A percentile compares a stretch with the other conserved stretches of the same genome.
phyloP scores from a whole-genome alignment of 768 basidiomycete species.

The Clavaria fumosa region DNA sequence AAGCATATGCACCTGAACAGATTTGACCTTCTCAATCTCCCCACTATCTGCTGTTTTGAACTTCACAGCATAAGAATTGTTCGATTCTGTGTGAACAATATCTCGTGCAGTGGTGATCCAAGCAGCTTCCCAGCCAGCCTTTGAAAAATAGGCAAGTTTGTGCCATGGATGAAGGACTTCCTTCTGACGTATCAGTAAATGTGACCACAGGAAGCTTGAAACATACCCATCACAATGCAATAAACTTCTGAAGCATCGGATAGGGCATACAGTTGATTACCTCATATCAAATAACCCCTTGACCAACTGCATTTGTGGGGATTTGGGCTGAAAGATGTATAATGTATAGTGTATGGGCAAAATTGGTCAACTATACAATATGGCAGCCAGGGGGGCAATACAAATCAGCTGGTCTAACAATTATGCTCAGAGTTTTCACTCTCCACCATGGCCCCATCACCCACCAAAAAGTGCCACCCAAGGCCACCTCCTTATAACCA shows the following conservation, averaged over 20 bases:
- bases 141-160: constrained; percentile 18
- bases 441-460: too few species aligned
- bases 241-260: constrained; percentile 19
- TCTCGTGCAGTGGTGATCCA: constrained; percentile 15
- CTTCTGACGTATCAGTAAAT: background rate
- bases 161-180: constrained; percentile 18
- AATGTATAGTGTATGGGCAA: too few species aligned
- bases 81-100: constrained; percentile 8
- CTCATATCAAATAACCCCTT: too few species aligned
- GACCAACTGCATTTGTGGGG: too few species aligned
- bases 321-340: too few species aligned
- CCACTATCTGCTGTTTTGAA: background rate
- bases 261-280: too few species aligned
- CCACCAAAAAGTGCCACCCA: too few species aligned
- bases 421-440: too few species aligned
- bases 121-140: constrained; percentile 12
- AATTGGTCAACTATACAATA: too few species aligned
- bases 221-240: constrained; percentile 21
- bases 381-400: too few species aligned
- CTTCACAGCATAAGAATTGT: constrained; percentile 1
- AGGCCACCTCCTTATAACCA: too few species aligned
- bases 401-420: too few species aligned
- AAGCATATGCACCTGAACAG: background rate
- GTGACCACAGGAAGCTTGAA: background rate
- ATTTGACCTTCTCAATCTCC: background rate